A percentile compares a stretch with the other conserved stretches of the same genome.
phyloP scores from a whole-genome alignment of 306 rosid species.

The Sindora glabra region DNA sequence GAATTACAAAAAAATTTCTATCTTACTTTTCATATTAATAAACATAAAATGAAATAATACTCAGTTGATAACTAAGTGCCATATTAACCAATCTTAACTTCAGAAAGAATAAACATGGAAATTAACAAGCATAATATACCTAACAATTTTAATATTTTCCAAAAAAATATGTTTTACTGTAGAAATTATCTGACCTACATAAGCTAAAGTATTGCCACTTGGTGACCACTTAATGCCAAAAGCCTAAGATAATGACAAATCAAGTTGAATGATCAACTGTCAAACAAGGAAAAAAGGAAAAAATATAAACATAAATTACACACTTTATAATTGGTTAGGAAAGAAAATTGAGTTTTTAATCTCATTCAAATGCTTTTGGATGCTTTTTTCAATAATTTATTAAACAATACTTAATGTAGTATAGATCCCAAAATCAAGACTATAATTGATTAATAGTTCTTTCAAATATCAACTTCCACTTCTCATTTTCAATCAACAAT shows the following conservation, averaged over 20 bases:
- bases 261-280: conserved; percentile 90
- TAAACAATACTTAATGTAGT: too few relatives aligned
- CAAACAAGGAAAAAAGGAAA: conserved; percentile 26
- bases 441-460: too few relatives aligned
- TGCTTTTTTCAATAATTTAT: too few relatives aligned
- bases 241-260: conserved; percentile 85
- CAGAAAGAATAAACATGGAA: not conserved
- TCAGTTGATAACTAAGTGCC: not conserved
- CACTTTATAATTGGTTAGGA: too few relatives aligned
- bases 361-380: too few relatives aligned
- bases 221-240: conserved; percentile 98
- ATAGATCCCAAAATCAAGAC: too few relatives aligned
- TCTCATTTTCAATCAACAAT: too few relatives aligned
- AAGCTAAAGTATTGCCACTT: conserved; percentile 89
- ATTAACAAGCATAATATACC: not conserved
- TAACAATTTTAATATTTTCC: conserved; percentile 4
- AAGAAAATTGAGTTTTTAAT: too few relatives aligned
- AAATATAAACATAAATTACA: conserved; percentile 11
- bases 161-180: conserved; percentile 11
- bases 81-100: too few relatives aligned
- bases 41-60: conserved; percentile 11
- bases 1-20: not conserved
- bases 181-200: conserved; percentile 66
- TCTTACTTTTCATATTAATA: not conserved
- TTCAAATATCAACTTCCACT: too few relatives aligned